Evolutionary conservation across 805 yeast species (phyloP), one percentile per base, ranked within the genome.

Genomic region (Cyberlindnera euphorbiae): DNA sequence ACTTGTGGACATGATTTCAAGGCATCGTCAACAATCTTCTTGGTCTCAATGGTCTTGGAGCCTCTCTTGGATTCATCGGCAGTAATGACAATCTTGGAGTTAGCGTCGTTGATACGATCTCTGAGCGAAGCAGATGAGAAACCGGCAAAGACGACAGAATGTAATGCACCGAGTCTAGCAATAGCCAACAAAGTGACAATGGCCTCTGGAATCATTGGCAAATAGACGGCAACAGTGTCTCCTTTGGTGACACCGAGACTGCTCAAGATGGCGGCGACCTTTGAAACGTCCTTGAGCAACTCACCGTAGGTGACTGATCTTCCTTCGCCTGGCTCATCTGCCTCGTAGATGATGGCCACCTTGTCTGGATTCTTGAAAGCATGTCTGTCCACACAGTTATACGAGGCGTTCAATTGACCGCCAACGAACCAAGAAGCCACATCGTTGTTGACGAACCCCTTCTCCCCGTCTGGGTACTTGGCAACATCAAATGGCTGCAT

Each of bases 151-250:
- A 90, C 82, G 36, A 93, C 97, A 13, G 97, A 84, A 64, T 90
- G 98, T 36, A 90, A 69, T 23, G 98, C 98, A 59, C 98, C 98
- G 39, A 90, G 67, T 67, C 98, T 80, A 24, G 79, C 84, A 56
- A 88, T 80, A 31, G 98, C 98, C 56, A 90, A 71, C 75, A 90
- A 77, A n/a, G 98, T 83, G 39, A 93, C 77, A 44, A 93, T 69
- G 15, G 97, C 96, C 66, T 89, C 96, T 33, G 97, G 95, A 44
- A 89, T 89, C 98, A 93, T 90, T 56, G 98, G 98, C 59, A 90
- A 68, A 64, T 90, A 90, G 41, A 90, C 84, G 33, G 97, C 97
- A 40, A 90, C 97, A 18, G 95, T 84, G 58, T 90, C 98, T 57
- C 98, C 98, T 63, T 86, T 85, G 50, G 72, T 67, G 50, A 90